Conservation (phyloP, 2,329 filamentous ascomycete genomes). For the Paecilomyces fulvus region DNA sequence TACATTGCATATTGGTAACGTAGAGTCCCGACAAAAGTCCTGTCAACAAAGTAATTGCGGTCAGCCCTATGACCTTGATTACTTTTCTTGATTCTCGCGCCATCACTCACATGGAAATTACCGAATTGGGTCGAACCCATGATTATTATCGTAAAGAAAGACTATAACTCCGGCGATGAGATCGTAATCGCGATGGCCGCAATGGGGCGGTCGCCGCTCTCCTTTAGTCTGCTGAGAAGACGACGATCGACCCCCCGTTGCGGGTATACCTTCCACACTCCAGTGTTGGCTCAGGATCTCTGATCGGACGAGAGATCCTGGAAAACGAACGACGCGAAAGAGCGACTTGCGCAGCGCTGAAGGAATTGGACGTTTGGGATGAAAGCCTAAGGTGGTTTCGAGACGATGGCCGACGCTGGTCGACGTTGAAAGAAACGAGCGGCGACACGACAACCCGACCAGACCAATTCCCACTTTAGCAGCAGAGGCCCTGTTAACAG, state of each 20-base stretch:
- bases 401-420: background rate
- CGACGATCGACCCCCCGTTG: background rate
- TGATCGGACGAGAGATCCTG: background rate
- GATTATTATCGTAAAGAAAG: slow-evolving; percentile 9
- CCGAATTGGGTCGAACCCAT: slow-evolving; percentile 51
- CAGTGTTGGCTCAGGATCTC: background rate
- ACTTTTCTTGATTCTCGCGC: background rate
- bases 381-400: background rate
- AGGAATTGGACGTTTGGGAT: background rate
- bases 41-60: slow-evolving; percentile 29
- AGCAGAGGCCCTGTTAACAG: background rate
- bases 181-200: background rate
- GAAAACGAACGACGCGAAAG: background rate
- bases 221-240: background rate
- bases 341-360: background rate
- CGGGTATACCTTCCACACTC: background rate
- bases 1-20: slow-evolving; percentile 78
- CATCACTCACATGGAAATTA: slow-evolving; percentile 47
- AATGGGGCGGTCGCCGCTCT: background rate
- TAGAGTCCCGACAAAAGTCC: slow-evolving; percentile 78
- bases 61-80: slow-evolving; percentile 8
- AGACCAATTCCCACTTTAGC: background rate
- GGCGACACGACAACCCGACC: background rate
- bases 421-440: background rate
- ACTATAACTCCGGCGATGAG: background rate